A percentile compares a stretch with the other conserved stretches of the same genome.
These are phyloP conservation scores for Panus rudis DNA, from an alignment of 768 basidiomycete genomes.

Conservation along the genomic window DNA sequence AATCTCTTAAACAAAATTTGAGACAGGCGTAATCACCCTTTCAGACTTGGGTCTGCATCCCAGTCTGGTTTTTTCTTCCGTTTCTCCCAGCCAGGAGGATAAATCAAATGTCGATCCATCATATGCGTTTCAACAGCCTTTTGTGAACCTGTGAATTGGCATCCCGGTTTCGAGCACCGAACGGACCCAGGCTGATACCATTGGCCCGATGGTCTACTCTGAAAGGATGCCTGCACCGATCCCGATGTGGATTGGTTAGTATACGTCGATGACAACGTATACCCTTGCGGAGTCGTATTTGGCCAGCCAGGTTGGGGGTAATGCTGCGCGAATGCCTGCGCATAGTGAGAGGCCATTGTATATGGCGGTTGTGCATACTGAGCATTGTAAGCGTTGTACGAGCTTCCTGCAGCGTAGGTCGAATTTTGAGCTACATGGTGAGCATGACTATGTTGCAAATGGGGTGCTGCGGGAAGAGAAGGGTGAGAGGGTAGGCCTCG, in stretches of 20 bases:
- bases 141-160: slow-evolving; percentile 59
- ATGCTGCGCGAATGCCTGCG: slow-evolving; percentile 22
- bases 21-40: slow-evolving; percentile 43
- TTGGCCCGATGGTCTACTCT: slow-evolving; percentile 8
- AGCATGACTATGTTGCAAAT: background rate
- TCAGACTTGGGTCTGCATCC: slow-evolving; percentile 79
- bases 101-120: slow-evolving; percentile 89
- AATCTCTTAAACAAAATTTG: background rate
- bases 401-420: slow-evolving; percentile 12
- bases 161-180: slow-evolving; percentile 58
- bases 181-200: slow-evolving; percentile 61
- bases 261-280: slow-evolving; percentile 27
- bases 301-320: slow-evolving; percentile 9
- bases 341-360: slow-evolving; percentile 26
- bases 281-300: slow-evolving; percentile 24
- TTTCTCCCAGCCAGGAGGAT: slow-evolving; percentile 65
- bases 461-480: slow-evolving; percentile 10
- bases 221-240: slow-evolving; percentile 1
- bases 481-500: slow-evolving; percentile 10
- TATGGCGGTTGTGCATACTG: slow-evolving; percentile 10
- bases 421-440: background rate
- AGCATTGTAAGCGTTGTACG: slow-evolving; percentile 16
- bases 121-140: slow-evolving; percentile 72
- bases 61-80: slow-evolving; percentile 51
- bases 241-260: too few species aligned